These are phyloP conservation scores for Paecilomyces sp. DNA, from an alignment of 2,329 filamentous ascomycete species.

Conservation along the genomic window DNA sequence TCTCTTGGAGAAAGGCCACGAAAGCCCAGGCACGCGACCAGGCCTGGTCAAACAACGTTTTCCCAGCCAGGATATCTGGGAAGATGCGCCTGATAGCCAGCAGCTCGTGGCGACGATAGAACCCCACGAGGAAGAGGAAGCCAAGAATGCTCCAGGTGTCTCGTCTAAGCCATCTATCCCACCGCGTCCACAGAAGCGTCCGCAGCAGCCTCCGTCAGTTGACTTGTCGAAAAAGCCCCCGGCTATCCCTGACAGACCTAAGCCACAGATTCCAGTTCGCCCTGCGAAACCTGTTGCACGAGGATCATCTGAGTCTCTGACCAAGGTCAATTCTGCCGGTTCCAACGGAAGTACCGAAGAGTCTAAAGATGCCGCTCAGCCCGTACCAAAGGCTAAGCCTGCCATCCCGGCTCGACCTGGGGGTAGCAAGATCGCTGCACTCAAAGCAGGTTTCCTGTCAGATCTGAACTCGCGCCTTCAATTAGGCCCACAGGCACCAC, in stretches of 20 bases:
- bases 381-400: slow-evolving; percentile 66
- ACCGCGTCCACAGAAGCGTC: slow-evolving; percentile 23
- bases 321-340: slow-evolving; percentile 29
- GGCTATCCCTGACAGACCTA: slow-evolving; percentile 50
- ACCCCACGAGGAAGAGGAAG: slow-evolving; percentile 42
- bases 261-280: slow-evolving; percentile 60
- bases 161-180: slow-evolving; percentile 26
- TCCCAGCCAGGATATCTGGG: slow-evolving; percentile 89
- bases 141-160: slow-evolving; percentile 29
- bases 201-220: slow-evolving; percentile 22
- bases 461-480: slow-evolving; percentile 87
- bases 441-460: slow-evolving; percentile 87
- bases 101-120: slow-evolving; percentile 64
- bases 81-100: slow-evolving; percentile 81
- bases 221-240: slow-evolving; percentile 41
- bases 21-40: slow-evolving; percentile 38
- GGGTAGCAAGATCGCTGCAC: slow-evolving; percentile 79
- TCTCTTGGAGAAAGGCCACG: slow-evolving; percentile 22
- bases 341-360: slow-evolving; percentile 31
- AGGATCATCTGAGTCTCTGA: slow-evolving; percentile 23
- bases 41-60: slow-evolving; percentile 60
- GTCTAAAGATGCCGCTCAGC: slow-evolving; percentile 25
- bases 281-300: slow-evolving; percentile 47
- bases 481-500: slow-evolving; percentile 66
- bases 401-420: slow-evolving; percentile 69